Conservation (phyloP, 2,329 filamentous ascomycete genomes). For the Lizonia empirigonia region DNA sequence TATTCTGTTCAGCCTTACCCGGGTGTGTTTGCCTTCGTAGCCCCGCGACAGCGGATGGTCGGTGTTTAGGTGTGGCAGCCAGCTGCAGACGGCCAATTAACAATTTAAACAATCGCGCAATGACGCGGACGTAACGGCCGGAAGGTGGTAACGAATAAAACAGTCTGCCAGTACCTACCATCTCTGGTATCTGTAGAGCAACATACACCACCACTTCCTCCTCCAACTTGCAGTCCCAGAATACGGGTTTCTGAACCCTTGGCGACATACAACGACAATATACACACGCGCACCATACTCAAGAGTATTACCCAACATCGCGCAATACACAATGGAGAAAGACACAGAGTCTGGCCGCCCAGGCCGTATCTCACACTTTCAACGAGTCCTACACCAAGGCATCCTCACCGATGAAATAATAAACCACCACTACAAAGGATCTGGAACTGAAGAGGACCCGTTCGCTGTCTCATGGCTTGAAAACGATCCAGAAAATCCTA, state of each 20-base stretch:
- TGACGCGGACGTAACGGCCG: constrained; percentile 9
- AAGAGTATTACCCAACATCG: background rate
- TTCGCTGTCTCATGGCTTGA: constrained; percentile 72
- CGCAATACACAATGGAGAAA: constrained; percentile 3
- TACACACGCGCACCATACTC: constrained; percentile 1
- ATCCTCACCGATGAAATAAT: constrained; percentile 64
- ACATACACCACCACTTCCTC: background rate
- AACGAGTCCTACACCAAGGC: constrained; percentile 62
- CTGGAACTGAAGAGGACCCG: constrained; percentile 70
- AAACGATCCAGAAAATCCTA: constrained; percentile 70
- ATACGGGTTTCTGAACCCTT: background rate
- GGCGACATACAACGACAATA: background rate
- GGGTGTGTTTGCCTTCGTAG: background rate
- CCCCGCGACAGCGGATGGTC: constrained; percentile 6
- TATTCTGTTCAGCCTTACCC: background rate
- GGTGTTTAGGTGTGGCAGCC: constrained; percentile 4
- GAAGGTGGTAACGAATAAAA: constrained; percentile 1
- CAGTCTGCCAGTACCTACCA: background rate
- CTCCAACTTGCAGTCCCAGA: background rate
- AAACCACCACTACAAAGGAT: constrained; percentile 50
- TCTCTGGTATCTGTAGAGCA: background rate
- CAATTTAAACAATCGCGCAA: background rate
- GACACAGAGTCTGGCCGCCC: constrained; percentile 8
- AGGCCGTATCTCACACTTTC: constrained; percentile 13
- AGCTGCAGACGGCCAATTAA: background rate